Evolutionary conservation across 1,139 yeast species (phyloP).

Genomic region (Pichia sp.): DNA sequence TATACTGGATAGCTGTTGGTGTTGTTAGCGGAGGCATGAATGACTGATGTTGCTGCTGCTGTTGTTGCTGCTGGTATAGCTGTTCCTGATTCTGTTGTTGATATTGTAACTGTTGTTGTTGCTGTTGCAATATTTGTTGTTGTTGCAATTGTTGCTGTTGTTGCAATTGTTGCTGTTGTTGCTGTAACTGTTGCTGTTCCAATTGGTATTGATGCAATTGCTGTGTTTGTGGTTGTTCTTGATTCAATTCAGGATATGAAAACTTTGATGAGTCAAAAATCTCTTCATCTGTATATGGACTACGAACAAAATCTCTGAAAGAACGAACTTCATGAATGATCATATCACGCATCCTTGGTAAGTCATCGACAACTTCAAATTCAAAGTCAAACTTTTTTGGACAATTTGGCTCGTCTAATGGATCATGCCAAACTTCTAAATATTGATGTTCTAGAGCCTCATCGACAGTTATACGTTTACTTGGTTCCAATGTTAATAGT

Average conservation of each 20-base stretch:
- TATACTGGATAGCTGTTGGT: conserved; percentile 27
- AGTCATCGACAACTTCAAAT: conserved; percentile 81
- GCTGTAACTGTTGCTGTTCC: conserved; percentile 6
- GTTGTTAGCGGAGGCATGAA: conserved; percentile 20
- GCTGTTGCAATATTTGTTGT: conserved; percentile 1
- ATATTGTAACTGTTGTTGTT: conserved; percentile 17
- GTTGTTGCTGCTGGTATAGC: not conserved
- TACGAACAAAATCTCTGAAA: conserved; percentile 76
- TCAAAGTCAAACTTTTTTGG: conserved; percentile 78
- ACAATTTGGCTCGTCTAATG: conserved; percentile 88
- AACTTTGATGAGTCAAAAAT: conserved; percentile 25
- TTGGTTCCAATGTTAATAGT: conserved; percentile 86
- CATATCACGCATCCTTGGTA: conserved; percentile 67
- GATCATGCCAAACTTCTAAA: conserved; percentile 91
- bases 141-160: conserved; percentile 1
- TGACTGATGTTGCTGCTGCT: conserved; percentile 3
- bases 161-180: not conserved
- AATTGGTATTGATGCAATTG: conserved; percentile 3
- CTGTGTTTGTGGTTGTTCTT: not conserved
- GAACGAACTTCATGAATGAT: conserved; percentile 74
- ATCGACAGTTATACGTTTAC: conserved; percentile 77
- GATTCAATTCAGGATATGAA: conserved; percentile 6
- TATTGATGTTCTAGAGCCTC: conserved; percentile 89
- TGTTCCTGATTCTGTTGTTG: conserved; percentile 7
- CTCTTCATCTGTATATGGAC: conserved; percentile 58